phyloP scores from a whole-genome alignment of 495 filamentous ascomycete genomes.

The Rhypophila decipiens region DNA sequence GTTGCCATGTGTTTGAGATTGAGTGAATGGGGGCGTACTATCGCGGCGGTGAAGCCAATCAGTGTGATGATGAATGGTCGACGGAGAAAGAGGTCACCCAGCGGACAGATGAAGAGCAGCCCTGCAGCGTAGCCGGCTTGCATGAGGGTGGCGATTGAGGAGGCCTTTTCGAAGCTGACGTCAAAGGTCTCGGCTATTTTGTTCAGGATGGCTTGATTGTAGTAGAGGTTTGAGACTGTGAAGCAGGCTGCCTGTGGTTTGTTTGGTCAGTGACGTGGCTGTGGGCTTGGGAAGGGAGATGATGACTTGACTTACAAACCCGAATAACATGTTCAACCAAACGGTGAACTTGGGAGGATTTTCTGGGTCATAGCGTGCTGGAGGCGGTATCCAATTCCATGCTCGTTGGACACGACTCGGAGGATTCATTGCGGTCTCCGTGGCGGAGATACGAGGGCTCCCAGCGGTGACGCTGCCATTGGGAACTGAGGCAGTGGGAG shows the following conservation, averaged over 20 bases:
- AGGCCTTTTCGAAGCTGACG: constrained; percentile 51
- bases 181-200: constrained; percentile 54
- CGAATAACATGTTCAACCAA: constrained; percentile 26
- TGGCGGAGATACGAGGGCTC: not conserved
- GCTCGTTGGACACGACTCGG: not conserved
- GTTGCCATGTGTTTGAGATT: not conserved
- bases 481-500: not conserved
- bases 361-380: constrained; percentile 22
- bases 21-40: constrained; percentile 36
- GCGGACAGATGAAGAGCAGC: constrained; percentile 67
- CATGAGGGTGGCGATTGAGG: constrained; percentile 65
- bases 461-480: not conserved
- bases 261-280: constrained; percentile 6
- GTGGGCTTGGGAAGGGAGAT: not conserved
- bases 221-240: constrained; percentile 64
- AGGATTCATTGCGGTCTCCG: not conserved
- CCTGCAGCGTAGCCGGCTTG: constrained; percentile 78
- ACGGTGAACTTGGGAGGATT: constrained; percentile 30
- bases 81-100: constrained; percentile 68
- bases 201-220: constrained; percentile 63
- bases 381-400: constrained; percentile 23
- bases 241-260: constrained; percentile 22
- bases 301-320: constrained; percentile 14
- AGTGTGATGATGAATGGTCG: constrained; percentile 63
- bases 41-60: constrained; percentile 57